Evolutionary conservation across 106 monocot genomes (phyloP), one percentile per base, ranked within the genome.

Genomic region (Phalaenopsis equestris): DNA sequence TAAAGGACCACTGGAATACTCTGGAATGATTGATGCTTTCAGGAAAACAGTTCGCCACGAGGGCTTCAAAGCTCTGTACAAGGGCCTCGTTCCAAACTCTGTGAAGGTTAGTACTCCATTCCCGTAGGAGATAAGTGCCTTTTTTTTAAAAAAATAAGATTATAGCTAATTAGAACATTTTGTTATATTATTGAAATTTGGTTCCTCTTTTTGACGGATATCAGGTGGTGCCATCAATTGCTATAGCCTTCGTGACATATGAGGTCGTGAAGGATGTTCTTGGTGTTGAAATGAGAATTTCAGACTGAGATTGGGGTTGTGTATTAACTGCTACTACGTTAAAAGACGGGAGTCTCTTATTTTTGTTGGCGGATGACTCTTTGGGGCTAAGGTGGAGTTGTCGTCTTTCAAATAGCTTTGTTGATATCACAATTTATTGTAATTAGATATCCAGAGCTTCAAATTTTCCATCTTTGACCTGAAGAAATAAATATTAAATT

Each of bases 231-330:
- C 98, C 94, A 24, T 99, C 94, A 1, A 93, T 99, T 80, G 93
- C 98, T 42, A 92, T 99, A 80, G 98, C 98, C 49, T 99, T 99
- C 67, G 98, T 99, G 67, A 90, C 92, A 1, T 99, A 99, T 17
- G 94, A 99, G 83, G 83, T 80, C 9, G 94, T 93, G 55, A 95
- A 99, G 81, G 94, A 99, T 83, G 37, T 99, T 45, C 95, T 95
- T 56, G 98, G 98, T 38, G 98, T 95, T 78, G 98, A 99, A 58
- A 90, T 94, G 94, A 93, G 89, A 81, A 94, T 94, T 81, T 94
- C 98, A n/a, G 94, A 95, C 57, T 96, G 84, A 94, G 48, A 8
- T 47, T 5, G 42, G 73, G 15, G 15, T 3, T 0, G 61, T 11
- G 67, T 72, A 16, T n/a, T 6, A 41, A 16, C 6, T 48, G 38